Conservation (phyloP, 257 asterid genomes). For the Buddleja alternifolia region DNA sequence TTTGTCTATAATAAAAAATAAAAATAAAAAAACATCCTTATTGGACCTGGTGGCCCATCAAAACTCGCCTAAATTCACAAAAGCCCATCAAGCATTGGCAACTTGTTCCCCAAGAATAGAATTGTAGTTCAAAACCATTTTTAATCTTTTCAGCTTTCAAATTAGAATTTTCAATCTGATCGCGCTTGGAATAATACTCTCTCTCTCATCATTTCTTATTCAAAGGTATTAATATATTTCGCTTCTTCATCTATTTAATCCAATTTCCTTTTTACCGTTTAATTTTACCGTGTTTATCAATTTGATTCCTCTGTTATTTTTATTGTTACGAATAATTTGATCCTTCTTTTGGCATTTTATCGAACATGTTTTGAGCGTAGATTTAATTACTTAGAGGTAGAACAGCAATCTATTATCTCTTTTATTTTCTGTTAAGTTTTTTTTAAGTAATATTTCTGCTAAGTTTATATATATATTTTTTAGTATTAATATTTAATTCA, state of each 20-base stretch:
- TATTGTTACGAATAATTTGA: background rate
- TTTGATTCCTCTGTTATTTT: background rate
- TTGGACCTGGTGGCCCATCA: background rate
- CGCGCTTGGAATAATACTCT: background rate
- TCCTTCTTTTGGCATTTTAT: background rate
- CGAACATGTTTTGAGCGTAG: too few relatives aligned
- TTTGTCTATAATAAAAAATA: too few relatives aligned
- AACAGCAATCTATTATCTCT: too few relatives aligned
- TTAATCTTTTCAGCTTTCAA: conserved; percentile 1
- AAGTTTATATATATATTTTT: too few relatives aligned
- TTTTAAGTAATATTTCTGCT: too few relatives aligned
- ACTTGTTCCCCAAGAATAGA: conserved; percentile 15
- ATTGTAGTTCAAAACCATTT: background rate
- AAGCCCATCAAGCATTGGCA: background rate
- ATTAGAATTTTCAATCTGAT: background rate
- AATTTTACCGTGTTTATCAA: background rate
- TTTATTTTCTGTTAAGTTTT: too few relatives aligned
- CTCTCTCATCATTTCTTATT: background rate
- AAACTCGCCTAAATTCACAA: too few relatives aligned
- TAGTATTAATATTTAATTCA: too few relatives aligned
- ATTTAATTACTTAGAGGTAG: too few relatives aligned
- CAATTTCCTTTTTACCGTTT: background rate
- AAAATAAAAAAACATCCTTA: too few relatives aligned
- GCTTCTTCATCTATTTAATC: background rate
- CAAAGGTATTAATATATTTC: conserved; percentile 4